Evolutionary conservation across 2,329 filamentous ascomycete species (phyloP).

Genomic region (Aspergillus quadrilineatus): DNA sequence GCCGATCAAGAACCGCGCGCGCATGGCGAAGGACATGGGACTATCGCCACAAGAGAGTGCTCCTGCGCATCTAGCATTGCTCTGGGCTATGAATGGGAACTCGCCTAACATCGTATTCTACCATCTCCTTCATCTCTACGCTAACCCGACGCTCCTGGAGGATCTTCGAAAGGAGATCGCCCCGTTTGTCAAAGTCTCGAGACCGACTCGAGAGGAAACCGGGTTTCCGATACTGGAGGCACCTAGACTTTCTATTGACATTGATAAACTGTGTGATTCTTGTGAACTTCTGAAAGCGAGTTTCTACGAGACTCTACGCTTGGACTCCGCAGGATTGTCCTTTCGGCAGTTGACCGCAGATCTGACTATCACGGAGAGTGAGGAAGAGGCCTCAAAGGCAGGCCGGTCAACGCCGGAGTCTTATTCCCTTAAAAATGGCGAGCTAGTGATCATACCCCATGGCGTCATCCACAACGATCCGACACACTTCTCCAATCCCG

Average conservation of each 20-base stretch:
- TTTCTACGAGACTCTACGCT: slow-evolving; percentile 48
- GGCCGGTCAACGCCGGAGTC: slow-evolving; percentile 30
- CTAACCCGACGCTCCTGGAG: slow-evolving; percentile 40
- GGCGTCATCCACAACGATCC: slow-evolving; percentile 46
- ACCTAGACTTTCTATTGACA: slow-evolving; percentile 43
- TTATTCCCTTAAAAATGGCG: slow-evolving; percentile 44
- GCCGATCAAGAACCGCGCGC: slow-evolving; percentile 44
- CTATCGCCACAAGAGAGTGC: slow-evolving; percentile 41
- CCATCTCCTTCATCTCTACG: slow-evolving; percentile 49
- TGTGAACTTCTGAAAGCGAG: slow-evolving; percentile 49
- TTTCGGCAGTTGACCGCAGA: slow-evolving; percentile 43
- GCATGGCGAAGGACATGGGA: slow-evolving; percentile 39
- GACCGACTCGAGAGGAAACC: slow-evolving; percentile 37
- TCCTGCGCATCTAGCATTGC: slow-evolving; percentile 47
- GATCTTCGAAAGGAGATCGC: slow-evolving; percentile 49
- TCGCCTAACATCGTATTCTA: slow-evolving; percentile 54
- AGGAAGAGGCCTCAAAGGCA: slow-evolving; percentile 36
- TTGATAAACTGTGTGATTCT: slow-evolving; percentile 42
- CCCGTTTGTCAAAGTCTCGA: slow-evolving; percentile 40
- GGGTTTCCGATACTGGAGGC: slow-evolving; percentile 46
- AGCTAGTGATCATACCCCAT: slow-evolving; percentile 47
- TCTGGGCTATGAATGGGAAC: slow-evolving; percentile 58
- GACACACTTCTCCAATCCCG: slow-evolving; percentile 41
- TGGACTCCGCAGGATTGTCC: slow-evolving; percentile 45
- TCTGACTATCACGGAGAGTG: slow-evolving; percentile 40